phyloP scores from a whole-genome alignment of 805 yeast species.

The Alloascoidea africana region DNA sequence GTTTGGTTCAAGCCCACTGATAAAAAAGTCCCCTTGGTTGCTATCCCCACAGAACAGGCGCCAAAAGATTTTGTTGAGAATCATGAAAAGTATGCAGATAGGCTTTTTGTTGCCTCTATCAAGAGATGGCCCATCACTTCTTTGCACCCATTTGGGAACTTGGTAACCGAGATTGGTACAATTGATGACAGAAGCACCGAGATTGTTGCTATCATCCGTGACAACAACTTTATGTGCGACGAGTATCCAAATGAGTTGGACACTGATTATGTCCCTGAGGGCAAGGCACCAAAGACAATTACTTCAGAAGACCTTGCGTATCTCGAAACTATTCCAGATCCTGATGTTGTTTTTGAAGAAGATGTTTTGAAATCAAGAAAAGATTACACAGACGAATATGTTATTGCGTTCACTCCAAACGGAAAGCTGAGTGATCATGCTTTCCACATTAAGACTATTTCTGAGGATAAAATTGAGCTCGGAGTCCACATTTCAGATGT shows the following conservation, averaged over 20 bases:
- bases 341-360: slow-evolving; percentile 10
- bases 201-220: slow-evolving; percentile 64
- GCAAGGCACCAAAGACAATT: too few relatives aligned
- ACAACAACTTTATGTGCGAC: slow-evolving; percentile 67
- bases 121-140: slow-evolving; percentile 93
- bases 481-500: slow-evolving; percentile 68
- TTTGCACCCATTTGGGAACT: slow-evolving; percentile 79
- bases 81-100: slow-evolving; percentile 55
- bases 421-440: slow-evolving; percentile 52
- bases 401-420: slow-evolving; percentile 43
- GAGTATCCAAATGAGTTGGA: slow-evolving; percentile 42
- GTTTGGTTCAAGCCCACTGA: slow-evolving; percentile 89
- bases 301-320: slow-evolving; percentile 11
- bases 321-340: slow-evolving; percentile 18
- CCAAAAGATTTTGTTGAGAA: slow-evolving; percentile 76
- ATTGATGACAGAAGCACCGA: slow-evolving; percentile 58
- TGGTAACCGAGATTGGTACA: slow-evolving; percentile 56
- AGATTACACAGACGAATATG: slow-evolving; percentile 38
- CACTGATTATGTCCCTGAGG: slow-evolving; percentile 13
- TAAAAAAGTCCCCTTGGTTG: slow-evolving; percentile 75
- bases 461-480: slow-evolving; percentile 46
- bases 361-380: slow-evolving; percentile 22
- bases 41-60: slow-evolving; percentile 81
- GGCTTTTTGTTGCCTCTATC: slow-evolving; percentile 65
- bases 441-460: slow-evolving; percentile 47